Base-by-base conservation (phyloP, 2,329 filamentous ascomycete genomes). In the Cyphellophora europaea region DNA sequence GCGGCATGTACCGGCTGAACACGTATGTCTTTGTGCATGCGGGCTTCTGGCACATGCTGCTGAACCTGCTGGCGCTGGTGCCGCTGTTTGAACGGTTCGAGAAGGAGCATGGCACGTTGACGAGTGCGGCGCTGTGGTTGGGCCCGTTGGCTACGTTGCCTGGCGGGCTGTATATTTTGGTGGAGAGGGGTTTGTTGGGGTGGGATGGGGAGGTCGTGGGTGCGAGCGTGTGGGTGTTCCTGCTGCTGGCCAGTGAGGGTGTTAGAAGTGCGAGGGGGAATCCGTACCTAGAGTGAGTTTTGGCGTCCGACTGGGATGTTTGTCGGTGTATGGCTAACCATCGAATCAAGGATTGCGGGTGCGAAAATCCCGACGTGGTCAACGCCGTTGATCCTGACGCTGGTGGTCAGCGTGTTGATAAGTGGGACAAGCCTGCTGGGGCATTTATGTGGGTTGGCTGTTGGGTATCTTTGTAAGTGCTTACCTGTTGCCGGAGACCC, bases 1-100 rank as follows among this genome's bases (percentile, higher is more conserved):
- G 87, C 91, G 68, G 47, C 94, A 88, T 93, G 65, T 89, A 95
- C 61, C 79, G 91, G 42, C 71, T 93, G 21, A 95, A 94, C 55
- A 93, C 89, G 1, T 98, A 86, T 54, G 86, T 88, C 1, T 67
- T 98, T 37, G 77, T 95, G 41, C 91, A 98, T 56, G 59, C 77
- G 29, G 82, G 81, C 50, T 71, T 93, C 55, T 66, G 94, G 49
- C 91, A 96, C 59, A 71, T 80, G 42, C 53, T 88, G 35, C 65
- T 93, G 53, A 94, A 96, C 59, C 57, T 86, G 15, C 34, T 93
- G 44, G 83, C 86, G 14, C 58, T 96, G 43, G 79, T 80, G 25
- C 91, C 91, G n/a, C 67, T 98, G 33, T 65, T 98, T 57, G 89
- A 95, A 61, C 76, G 88, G 42, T 98, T 96, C 59, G 91, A 98